Conservation (phyloP, 2,329 filamentous ascomycete genomes). For the Aspergillus uvarum region DNA sequence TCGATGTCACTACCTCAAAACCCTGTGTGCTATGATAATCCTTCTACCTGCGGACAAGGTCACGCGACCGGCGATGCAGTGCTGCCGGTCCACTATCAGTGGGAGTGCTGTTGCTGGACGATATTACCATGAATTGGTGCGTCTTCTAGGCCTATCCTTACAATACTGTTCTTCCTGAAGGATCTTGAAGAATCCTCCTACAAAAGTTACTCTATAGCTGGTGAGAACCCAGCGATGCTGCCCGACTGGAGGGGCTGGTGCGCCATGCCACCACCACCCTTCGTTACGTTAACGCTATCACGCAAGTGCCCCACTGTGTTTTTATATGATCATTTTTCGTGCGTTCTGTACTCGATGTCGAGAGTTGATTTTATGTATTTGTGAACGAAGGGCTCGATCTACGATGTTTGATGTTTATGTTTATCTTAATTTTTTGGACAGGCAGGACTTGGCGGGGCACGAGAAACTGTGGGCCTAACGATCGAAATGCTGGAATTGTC, state of each 20-base stretch:
- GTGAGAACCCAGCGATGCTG: background rate
- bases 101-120: too few relatives aligned
- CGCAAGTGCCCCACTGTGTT: slow-evolving; percentile 5
- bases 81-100: too few relatives aligned
- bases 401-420: background rate
- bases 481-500: background rate
- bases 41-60: background rate
- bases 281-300: background rate
- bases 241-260: background rate
- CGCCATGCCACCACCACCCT: background rate
- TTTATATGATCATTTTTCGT: background rate
- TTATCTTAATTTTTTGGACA: background rate
- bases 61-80: background rate
- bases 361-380: slow-evolving; percentile 1
- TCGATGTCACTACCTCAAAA: background rate
- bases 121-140: background rate
- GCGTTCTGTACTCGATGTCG: background rate
- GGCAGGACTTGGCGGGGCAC: background rate
- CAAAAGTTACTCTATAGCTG: background rate
- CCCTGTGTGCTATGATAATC: background rate
- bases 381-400: background rate
- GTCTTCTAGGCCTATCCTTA: background rate
- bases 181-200: too few relatives aligned
- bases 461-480: slow-evolving; percentile 2
- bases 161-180: background rate